Conservation (phyloP, 1,284 basidiomycete species). For the Cryptococcus jaspeensis region DNA sequence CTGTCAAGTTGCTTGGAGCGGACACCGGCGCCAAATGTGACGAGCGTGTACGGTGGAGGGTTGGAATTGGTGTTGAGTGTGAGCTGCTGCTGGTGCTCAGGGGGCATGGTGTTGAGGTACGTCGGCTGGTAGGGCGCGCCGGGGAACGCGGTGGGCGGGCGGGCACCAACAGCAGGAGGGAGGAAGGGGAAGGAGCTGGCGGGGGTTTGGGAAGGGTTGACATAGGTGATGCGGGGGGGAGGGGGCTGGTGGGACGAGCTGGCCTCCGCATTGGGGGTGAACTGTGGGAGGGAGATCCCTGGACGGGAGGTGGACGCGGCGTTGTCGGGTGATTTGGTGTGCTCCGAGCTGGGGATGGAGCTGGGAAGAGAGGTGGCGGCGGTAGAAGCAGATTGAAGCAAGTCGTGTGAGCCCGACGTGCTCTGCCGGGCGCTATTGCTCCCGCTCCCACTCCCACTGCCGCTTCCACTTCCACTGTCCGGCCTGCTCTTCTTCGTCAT, state of each 20-base stretch:
- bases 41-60: constrained; percentile 69
- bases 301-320: background rate
- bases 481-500: background rate
- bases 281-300: background rate
- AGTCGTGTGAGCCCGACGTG: too few species aligned
- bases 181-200: constrained; percentile 23
- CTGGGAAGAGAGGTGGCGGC: constrained; percentile 4
- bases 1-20: constrained; percentile 76
- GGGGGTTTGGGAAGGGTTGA: constrained; percentile 36
- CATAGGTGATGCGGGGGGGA: constrained; percentile 30
- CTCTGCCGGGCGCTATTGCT: constrained; percentile 2
- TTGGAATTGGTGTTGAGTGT: constrained; percentile 29
- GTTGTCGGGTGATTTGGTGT: background rate
- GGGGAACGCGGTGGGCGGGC: constrained; percentile 14
- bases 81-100: constrained; percentile 1
- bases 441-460: constrained; percentile 3
- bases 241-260: constrained; percentile 6
- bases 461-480: constrained; percentile 2
- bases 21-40: constrained; percentile 79
- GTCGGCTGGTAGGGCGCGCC: constrained; percentile 9
- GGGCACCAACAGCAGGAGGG: constrained; percentile 20
- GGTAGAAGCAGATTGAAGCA: background rate
- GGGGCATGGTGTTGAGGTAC: constrained; percentile 3
- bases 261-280: constrained; percentile 2
- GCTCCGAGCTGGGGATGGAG: constrained; percentile 5